Evolutionary conservation across 805 yeast species (phyloP).

Genomic region (Hemisphaericaspora nanyangensis): DNA sequence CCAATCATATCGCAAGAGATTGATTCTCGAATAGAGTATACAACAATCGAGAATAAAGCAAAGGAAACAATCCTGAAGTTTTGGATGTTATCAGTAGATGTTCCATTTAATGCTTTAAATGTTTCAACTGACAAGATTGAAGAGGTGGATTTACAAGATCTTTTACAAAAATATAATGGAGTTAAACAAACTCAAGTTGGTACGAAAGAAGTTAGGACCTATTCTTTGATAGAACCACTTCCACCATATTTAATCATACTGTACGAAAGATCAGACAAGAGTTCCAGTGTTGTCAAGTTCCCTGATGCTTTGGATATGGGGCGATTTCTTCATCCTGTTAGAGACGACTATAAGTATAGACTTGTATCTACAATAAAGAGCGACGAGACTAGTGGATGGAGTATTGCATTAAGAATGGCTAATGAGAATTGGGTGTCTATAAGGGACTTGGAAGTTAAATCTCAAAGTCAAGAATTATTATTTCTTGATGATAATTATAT

Average conservation of each 20-base stretch:
- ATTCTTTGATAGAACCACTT: constrained; percentile 31
- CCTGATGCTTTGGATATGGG: constrained; percentile 40
- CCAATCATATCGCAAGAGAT: constrained; percentile 12
- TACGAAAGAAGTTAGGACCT: constrained; percentile 32
- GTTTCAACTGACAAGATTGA: constrained; percentile 6
- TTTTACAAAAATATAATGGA: constrained; percentile 39
- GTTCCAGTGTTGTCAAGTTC: constrained; percentile 60
- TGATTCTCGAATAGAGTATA: constrained; percentile 21
- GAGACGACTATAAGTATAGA: constrained; percentile 29
- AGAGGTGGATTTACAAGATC: constrained; percentile 5
- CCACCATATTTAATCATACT: constrained; percentile 58
- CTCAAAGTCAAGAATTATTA: constrained; percentile 53
- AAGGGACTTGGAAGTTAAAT: constrained; percentile 45
- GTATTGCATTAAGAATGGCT: constrained; percentile 6
- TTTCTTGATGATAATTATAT: constrained; percentile 60
- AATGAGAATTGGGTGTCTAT: constrained; percentile 56
- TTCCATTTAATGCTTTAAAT: constrained; percentile 52
- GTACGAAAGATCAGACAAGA: constrained; percentile 11
- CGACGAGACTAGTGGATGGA: constrained; percentile 17
- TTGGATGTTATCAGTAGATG: constrained; percentile 53
- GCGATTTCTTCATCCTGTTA: constrained; percentile 18
- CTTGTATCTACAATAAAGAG: constrained; percentile 19
- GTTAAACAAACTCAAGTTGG: constrained; percentile 24
- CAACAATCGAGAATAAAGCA: constrained; percentile 8
- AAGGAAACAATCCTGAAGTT: constrained; percentile 24